phyloP scores from a whole-genome alignment of 306 rosid species.

The Cucurbita ficifolia region DNA sequence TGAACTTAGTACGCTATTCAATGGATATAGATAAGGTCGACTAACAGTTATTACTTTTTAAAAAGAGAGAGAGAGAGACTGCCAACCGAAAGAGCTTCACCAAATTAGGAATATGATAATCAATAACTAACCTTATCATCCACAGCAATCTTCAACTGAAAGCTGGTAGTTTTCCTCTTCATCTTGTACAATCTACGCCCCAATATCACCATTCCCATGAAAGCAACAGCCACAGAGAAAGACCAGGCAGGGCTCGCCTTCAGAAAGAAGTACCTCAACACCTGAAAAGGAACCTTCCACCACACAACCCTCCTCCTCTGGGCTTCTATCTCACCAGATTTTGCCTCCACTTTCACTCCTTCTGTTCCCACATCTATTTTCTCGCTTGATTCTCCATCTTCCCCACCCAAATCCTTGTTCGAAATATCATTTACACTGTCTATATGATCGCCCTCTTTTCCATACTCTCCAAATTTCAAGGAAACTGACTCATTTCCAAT shows the following conservation, averaged over 20 bases:
- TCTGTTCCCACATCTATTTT: constrained; percentile 5
- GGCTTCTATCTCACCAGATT: constrained; percentile 14
- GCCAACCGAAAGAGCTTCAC: not conserved
- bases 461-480: constrained; percentile 5
- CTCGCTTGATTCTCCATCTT: not conserved
- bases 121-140: constrained; percentile 59
- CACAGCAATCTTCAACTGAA: constrained; percentile 70
- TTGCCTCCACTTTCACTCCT: constrained; percentile 20
- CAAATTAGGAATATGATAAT: not conserved
- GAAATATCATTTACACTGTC: constrained; percentile 9
- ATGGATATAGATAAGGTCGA: not conserved
- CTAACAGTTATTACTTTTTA: not conserved
- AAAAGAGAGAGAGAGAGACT: not conserved
- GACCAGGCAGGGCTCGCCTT: constrained; percentile 64
- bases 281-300: constrained; percentile 86
- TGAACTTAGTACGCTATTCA: not conserved
- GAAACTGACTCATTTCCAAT: constrained; percentile 14
- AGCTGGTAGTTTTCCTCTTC: constrained; percentile 51
- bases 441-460: constrained; percentile 9
- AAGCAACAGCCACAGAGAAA: constrained; percentile 48
- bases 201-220: constrained; percentile 54
- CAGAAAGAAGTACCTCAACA: constrained; percentile 56
- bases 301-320: constrained; percentile 32
- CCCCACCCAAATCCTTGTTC: constrained; percentile 11
- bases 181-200: constrained; percentile 60